Base-by-base conservation (phyloP, 2,329 filamentous ascomycete species). In the Phaeosphaeria sp. region DNA sequence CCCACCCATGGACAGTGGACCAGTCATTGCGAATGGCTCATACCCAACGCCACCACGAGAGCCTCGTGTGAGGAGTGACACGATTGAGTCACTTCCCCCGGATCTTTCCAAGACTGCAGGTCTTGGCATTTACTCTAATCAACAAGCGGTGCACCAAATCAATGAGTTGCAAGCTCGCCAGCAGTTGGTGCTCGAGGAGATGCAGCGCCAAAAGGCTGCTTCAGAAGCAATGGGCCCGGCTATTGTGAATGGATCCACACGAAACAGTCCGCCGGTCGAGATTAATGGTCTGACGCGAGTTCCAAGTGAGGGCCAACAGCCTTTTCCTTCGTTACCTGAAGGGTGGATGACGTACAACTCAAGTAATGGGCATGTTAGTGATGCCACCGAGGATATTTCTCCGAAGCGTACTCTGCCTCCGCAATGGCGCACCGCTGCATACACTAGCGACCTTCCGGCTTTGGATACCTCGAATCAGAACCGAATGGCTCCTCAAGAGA, bases 381-480 rank as follows among this genome's bases (percentile, higher is more conserved):
- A 65, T 21, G 66, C 65, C 8, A 60, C 59, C 13, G 65, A 73
- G 8, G 69, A 74, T 5, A 56, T 68, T 6, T 76, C 75, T 17
- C 71, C 74, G 27, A 73, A 67, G n/a, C 65, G 63, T 22, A 67
- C 64, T 17, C 61, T 69, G 44, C 61, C 66, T 47, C 63, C 69
- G n/a, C 71, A 72, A 40, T 77, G 74, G 74, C 69, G 71, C 20
- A 50, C 65, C 7, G 56, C 68, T 30, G 60, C 65, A 15, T 68
- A 71, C 24, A 60, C 67, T 11, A 76, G 77, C 27, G 74, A 72
- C 8, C 60, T 77, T 2, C 61, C 68, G 30, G 56, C 71, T 22
- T 53, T 77, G 33, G 76, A 77, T 49, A 77, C 71, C 1, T 55
- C 68, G 18, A 87, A 86, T 56, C 83, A 84, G 3, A 73, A 83